A percentile compares a stretch with the other conserved stretches of the same genome.
These are phyloP conservation scores for Backusella macrospora DNA, from an alignment of 192 early-diverging fungal genomes.

Conservation along the genomic window DNA sequence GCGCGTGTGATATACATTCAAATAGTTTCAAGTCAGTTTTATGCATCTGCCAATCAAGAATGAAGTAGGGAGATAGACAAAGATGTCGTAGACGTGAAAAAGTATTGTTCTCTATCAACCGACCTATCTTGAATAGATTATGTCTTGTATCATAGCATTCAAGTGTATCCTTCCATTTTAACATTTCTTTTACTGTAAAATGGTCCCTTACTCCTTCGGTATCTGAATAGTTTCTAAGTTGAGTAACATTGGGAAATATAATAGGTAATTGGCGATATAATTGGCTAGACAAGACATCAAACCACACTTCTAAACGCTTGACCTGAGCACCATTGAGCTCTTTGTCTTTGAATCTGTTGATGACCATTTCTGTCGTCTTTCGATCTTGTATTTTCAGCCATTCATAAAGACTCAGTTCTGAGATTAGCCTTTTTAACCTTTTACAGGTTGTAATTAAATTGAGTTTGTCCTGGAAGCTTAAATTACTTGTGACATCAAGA, in stretches of 20 bases:
- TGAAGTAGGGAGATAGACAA: background rate
- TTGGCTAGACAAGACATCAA: background rate
- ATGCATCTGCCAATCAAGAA: background rate
- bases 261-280: background rate
- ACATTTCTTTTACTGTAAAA: background rate
- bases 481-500: background rate
- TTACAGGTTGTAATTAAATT: background rate
- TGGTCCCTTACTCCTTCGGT: background rate
- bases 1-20: background rate
- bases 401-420: background rate
- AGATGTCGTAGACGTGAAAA: background rate
- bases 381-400: background rate
- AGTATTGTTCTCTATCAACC: background rate
- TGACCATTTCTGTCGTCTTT: background rate
- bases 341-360: background rate
- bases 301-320: background rate
- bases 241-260: background rate
- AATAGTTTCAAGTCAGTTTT: background rate
- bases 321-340: background rate
- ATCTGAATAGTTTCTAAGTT: background rate
- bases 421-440: background rate
- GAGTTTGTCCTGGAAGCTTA: background rate
- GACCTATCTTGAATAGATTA: background rate
- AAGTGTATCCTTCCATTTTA: slow-evolving; percentile 7
- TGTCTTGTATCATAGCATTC: background rate